A percentile compares a stretch with the other conserved stretches of the same genome.
Evolutionary conservation across 441 rosid genomes (phyloP).

Genomic region (Dalechampia spathulata): DNA sequence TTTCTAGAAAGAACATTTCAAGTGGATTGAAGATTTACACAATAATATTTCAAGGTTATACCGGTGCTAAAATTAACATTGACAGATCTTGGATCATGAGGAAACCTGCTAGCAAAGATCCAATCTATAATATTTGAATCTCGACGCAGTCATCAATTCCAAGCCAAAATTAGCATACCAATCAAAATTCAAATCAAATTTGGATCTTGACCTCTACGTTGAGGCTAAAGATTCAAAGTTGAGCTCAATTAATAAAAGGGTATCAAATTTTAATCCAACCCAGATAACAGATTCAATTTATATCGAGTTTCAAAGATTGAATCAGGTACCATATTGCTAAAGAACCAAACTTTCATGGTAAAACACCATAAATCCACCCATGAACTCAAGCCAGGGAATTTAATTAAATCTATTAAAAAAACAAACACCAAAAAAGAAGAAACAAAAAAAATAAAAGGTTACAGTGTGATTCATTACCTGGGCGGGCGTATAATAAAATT

Average conservation of each 20-base stretch:
- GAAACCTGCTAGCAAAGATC: neutral
- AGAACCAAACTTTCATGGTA: too few relatives aligned
- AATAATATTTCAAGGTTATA: too few relatives aligned
- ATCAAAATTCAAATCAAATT: neutral
- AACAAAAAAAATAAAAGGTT: neutral
- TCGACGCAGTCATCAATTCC: too few relatives aligned
- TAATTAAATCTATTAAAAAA: too few relatives aligned
- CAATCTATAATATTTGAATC: neutral
- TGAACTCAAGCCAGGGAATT: too few relatives aligned
- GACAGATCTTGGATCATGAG: conserved; percentile 13
- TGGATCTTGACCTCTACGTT: neutral
- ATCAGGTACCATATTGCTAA: too few relatives aligned
- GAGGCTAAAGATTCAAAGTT: neutral
- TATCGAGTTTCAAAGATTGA: too few relatives aligned
- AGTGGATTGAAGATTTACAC: too few relatives aligned
- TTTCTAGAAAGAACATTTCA: too few relatives aligned
- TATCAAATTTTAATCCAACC: conserved; percentile 4
- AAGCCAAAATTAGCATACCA: too few relatives aligned
- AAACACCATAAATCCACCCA: too few relatives aligned
- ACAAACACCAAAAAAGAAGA: too few relatives aligned
- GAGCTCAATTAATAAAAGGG: neutral
- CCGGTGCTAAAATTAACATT: neutral
- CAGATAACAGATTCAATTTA: conserved; percentile 13
- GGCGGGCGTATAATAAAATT: conserved; percentile 94
- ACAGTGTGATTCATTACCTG: conserved; percentile 48